phyloP scores from a whole-genome alignment of 495 filamentous ascomycete genomes.

The Aspergillus biplanus region DNA sequence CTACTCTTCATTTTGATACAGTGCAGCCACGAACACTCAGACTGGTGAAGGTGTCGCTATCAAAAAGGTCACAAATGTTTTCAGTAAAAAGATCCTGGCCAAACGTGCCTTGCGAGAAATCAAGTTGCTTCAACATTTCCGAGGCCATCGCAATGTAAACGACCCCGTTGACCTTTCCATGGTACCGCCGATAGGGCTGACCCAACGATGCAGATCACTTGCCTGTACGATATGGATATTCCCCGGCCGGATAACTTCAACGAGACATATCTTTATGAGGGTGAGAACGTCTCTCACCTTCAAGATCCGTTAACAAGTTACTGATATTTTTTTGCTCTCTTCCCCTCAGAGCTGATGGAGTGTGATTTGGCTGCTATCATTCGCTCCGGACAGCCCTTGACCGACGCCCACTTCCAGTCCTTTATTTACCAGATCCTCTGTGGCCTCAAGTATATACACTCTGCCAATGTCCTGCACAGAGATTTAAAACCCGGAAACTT shows the following conservation, averaged over 20 bases:
- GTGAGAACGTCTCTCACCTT: slow-evolving; percentile 47
- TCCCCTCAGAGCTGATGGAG: slow-evolving; percentile 87
- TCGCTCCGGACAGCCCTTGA: slow-evolving; percentile 91
- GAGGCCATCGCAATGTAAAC: slow-evolving; percentile 79
- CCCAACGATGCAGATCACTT: slow-evolving; percentile 75
- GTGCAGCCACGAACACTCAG: slow-evolving; percentile 88
- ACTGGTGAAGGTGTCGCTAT: slow-evolving; percentile 96
- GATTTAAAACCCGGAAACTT: slow-evolving; percentile 97
- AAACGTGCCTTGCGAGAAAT: slow-evolving; percentile 98
- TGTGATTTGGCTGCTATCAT: slow-evolving; percentile 99
- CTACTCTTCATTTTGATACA: slow-evolving; percentile 29
- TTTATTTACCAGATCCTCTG: slow-evolving; percentile 96
- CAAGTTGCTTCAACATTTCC: slow-evolving; percentile 97
- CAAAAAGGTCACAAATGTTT: slow-evolving; percentile 99
- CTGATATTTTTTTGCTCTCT: slow-evolving; percentile 20
- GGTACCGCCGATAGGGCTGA: slow-evolving; percentile 32
- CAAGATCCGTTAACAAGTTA: neutral
- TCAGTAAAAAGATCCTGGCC: slow-evolving; percentile 99
- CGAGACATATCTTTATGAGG: slow-evolving; percentile 98
- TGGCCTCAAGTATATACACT: slow-evolving; percentile 98
- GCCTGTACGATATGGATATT: slow-evolving; percentile 99
- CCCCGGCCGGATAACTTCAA: slow-evolving; percentile 98
- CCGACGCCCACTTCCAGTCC: slow-evolving; percentile 94
- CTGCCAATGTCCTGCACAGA: slow-evolving; percentile 94
- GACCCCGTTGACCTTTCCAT: slow-evolving; percentile 9